Conservation (phyloP, 805 yeast genomes). For the Saturnispora kantuleensis region DNA sequence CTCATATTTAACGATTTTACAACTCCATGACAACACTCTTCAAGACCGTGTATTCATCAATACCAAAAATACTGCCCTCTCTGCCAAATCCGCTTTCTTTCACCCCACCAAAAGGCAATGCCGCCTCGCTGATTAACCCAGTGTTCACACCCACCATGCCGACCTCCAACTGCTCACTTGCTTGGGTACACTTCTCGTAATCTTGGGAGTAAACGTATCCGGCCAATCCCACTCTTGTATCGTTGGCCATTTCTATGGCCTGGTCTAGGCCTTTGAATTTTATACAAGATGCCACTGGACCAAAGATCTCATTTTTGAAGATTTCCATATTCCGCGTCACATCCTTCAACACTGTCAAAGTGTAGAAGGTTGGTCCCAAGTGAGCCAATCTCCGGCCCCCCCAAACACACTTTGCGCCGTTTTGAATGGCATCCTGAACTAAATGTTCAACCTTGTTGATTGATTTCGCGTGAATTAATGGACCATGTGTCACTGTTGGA, state of each 20-base stretch:
- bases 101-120: constrained; percentile 71
- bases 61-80: constrained; percentile 65
- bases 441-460: constrained; percentile 47
- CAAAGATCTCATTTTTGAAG: constrained; percentile 61
- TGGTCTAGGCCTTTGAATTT: constrained; percentile 57
- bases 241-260: constrained; percentile 53
- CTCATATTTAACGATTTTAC: not conserved
- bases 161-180: constrained; percentile 58
- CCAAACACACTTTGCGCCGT: constrained; percentile 48
- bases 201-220: constrained; percentile 62
- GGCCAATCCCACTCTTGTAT: constrained; percentile 64
- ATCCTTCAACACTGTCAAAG: constrained; percentile 51
- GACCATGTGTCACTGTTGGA: constrained; percentile 56
- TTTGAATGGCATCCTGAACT: constrained; percentile 50
- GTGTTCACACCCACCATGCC: constrained; percentile 83
- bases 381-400: constrained; percentile 52
- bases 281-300: constrained; percentile 67
- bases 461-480: constrained; percentile 52
- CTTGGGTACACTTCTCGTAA: constrained; percentile 42
- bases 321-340: constrained; percentile 49
- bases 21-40: constrained; percentile 48
- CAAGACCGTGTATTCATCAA: constrained; percentile 56
- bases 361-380: constrained; percentile 58
- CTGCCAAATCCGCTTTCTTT: constrained; percentile 73
- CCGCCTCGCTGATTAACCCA: constrained; percentile 58